A percentile compares a stretch with the other conserved stretches of the same genome.
These are phyloP conservation scores for Fistulifera pelliculosa DNA, from an alignment of 108 stramenopile genomes.

Conservation along the genomic window DNA sequence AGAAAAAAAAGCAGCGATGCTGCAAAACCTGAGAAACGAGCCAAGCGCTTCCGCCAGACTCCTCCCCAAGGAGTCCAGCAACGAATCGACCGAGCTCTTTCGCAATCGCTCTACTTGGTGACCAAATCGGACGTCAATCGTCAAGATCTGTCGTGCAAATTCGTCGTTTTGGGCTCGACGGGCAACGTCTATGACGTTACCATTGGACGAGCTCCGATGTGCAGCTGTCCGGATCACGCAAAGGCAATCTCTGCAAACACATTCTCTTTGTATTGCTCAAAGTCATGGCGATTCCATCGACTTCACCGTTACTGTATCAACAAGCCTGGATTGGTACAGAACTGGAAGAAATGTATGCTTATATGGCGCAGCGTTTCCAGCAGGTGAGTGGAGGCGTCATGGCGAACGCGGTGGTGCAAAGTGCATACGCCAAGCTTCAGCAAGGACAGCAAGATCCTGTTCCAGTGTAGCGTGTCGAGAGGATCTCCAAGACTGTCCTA, in stretches of 20 bases:
- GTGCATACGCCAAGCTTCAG: conserved; percentile 12
- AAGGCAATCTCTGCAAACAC: conserved; percentile 42
- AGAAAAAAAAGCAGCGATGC: no score
- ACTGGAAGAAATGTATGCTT: conserved; percentile 23
- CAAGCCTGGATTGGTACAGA: conserved; percentile 23
- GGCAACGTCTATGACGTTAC: conserved; percentile 34
- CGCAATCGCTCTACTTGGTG: conserved; percentile 25
- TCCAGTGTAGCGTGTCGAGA: no score
- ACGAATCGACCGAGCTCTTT: conserved; percentile 25
- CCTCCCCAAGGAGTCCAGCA: conserved; percentile 12
- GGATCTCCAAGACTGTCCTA: conserved; percentile 26
- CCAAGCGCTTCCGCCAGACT: conserved; percentile 17
- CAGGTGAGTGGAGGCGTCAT: conserved; percentile 18
- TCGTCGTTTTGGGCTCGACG: conserved; percentile 35
- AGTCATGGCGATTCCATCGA: conserved; percentile 5
- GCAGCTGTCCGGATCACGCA: conserved; percentile 38
- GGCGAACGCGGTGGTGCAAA: conserved; percentile 25
- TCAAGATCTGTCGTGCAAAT: conserved; percentile 1
- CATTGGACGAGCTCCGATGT: conserved; percentile 19
- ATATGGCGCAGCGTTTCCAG: conserved; percentile 11
- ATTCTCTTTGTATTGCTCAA: conserved; percentile 18
- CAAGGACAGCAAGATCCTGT: conserved; percentile 1
- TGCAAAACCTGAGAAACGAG: conserved; percentile 22
- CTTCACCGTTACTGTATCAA: conserved; percentile 28
- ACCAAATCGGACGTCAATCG: neutral